phyloP scores from a whole-genome alignment of 352 stramenopile genomes.

The Globisporangium viniferum region DNA sequence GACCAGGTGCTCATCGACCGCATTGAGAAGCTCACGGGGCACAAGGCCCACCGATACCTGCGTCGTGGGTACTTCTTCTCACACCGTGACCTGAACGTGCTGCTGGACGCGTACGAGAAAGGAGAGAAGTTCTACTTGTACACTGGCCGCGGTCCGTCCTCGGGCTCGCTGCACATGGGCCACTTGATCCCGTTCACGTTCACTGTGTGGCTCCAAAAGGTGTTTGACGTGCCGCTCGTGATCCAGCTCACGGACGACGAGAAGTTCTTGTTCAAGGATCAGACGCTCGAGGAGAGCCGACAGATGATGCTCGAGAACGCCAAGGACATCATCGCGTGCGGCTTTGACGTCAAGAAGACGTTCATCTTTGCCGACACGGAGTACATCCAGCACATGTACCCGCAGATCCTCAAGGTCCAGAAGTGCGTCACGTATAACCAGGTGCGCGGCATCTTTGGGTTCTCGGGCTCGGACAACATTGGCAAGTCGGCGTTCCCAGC shows the following conservation, averaged over 20 bases:
- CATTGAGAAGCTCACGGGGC: conserved; percentile 95
- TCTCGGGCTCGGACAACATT: conserved; percentile 97
- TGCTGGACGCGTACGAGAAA: conserved; percentile 95
- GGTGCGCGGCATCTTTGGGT: conserved; percentile 99
- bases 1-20: conserved; percentile 90
- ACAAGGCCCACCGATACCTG: conserved; percentile 95
- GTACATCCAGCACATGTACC: conserved; percentile 99
- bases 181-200: conserved; percentile 99
- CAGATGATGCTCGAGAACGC: conserved; percentile 98
- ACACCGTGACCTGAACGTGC: conserved; percentile 96
- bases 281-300: conserved; percentile 86
- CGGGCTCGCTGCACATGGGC: conserved; percentile 97
- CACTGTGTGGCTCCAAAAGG: conserved; percentile 97
- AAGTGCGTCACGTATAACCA: conserved; percentile 98
- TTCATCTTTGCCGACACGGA: conserved; percentile 99
- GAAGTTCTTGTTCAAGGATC: conserved; percentile 99
- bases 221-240: conserved; percentile 98
- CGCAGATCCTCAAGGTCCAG: conserved; percentile 99
- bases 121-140: conserved; percentile 99
- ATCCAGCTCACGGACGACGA: conserved; percentile 99
- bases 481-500: conserved; percentile 99
- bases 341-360: conserved; percentile 96
- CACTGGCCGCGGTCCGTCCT: conserved; percentile 97
- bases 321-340: conserved; percentile 99
- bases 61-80: conserved; percentile 99